Base-by-base conservation (phyloP, 139 green algal genomes). In the Tetradesmus obliquus region DNA sequence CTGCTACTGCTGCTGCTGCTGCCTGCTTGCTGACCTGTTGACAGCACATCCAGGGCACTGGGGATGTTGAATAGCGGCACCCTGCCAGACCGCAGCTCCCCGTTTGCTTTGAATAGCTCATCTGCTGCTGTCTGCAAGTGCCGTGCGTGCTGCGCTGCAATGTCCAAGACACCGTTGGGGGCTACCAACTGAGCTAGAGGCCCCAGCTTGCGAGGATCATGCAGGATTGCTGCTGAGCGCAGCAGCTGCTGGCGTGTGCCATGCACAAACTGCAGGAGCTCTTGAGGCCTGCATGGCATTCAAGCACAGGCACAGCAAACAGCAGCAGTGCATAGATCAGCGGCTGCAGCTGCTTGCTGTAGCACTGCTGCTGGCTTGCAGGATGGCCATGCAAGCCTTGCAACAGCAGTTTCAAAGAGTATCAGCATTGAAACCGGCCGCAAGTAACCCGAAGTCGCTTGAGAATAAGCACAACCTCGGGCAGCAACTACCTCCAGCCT, bases 231-330 rank as follows among this genome's bases (percentile, higher is more conserved):
- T 54, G 82, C 90, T 32, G 60, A 60, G 13, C 90, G 83, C 32
- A 92, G 71, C 24, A 92, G 84, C 84, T 92, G 90, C 90, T 92
- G 90, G 3, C 90, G 79, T 8, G 90, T 55, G 60, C 55, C 69
- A 80, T 92, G 90, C 22, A 92, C 15, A 71, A 90, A 92, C 53
- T 71, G 17, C 55, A 92, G 58, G 8, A 92, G 72, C 15, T 54
- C n/a, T 53, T 86, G 55, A 3, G 90, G 89, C 89, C 89, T 92
- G 81, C 57, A 54, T 55, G 32, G 9, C 3, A 66, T 22, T 22
- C 9, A 6, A 45, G 84, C 12, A 76, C 2, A 54, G 10, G 24
- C 60, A 55, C n/a, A 66, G 58, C 8, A 62, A 20, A 62, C 20
- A 76, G 24, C 55, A 60, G 62, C 71, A 62, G 24, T 51, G 32